phyloP scores from a whole-genome alignment of 1,284 basidiomycete species.

The Tremellales sp. region DNA sequence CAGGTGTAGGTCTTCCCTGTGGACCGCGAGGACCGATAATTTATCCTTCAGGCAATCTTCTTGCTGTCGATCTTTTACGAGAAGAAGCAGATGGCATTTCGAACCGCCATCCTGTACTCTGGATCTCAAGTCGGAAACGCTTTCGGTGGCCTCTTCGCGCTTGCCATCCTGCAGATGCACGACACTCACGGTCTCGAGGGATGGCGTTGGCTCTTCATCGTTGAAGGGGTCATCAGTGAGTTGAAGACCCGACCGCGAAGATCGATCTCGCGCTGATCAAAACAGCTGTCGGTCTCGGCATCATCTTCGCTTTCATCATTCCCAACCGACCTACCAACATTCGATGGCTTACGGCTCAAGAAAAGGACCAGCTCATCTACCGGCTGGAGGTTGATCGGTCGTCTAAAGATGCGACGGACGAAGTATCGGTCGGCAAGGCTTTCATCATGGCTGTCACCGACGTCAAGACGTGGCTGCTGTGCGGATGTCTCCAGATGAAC shows the following conservation, averaged over 20 bases:
- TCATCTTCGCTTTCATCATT: slow-evolving; percentile 32
- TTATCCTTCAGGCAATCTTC: slow-evolving; percentile 37
- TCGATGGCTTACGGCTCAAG: slow-evolving; percentile 29
- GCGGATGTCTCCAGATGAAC: slow-evolving; percentile 23
- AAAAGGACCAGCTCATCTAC: slow-evolving; percentile 36
- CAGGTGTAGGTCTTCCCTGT: slow-evolving; percentile 1
- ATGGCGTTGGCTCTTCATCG: slow-evolving; percentile 30
- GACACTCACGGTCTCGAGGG: slow-evolving; percentile 32
- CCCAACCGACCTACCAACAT: slow-evolving; percentile 36
- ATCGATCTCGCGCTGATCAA: neutral
- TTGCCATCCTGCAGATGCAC: slow-evolving; percentile 30
- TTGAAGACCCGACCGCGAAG: too few relatives aligned
- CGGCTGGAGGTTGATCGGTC: slow-evolving; percentile 37
- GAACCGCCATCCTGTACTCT: slow-evolving; percentile 36
- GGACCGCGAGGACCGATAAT: slow-evolving; percentile 6
- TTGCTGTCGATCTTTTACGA: slow-evolving; percentile 34
- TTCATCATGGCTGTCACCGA: slow-evolving; percentile 34
- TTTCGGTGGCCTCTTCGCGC: slow-evolving; percentile 42
- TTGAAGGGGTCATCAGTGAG: slow-evolving; percentile 10
- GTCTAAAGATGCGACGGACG: slow-evolving; percentile 31
- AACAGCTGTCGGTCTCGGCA: slow-evolving; percentile 32
- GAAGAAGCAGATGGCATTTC: slow-evolving; percentile 33
- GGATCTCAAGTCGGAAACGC: slow-evolving; percentile 46
- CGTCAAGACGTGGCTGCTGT: slow-evolving; percentile 33
- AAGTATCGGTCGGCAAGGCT: slow-evolving; percentile 21